phyloP scores from a whole-genome alignment of 202 grass and related monocot species.

The Musa balbisiana region DNA sequence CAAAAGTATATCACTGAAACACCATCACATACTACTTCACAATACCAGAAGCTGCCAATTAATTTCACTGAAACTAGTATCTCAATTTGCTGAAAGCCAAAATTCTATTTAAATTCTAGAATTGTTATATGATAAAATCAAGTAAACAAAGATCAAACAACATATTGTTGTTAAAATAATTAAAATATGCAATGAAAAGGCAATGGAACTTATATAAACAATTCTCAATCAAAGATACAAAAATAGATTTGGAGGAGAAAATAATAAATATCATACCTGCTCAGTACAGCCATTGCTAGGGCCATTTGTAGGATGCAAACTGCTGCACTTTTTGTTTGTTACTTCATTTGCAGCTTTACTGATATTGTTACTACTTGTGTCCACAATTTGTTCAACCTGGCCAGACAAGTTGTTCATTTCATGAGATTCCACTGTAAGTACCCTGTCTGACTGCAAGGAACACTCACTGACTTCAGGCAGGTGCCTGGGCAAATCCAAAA shows the following conservation, averaged over 20 bases:
- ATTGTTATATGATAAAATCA: too few species aligned
- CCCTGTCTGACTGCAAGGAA: constrained; percentile 23
- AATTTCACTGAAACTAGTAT: too few species aligned
- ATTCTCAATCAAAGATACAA: background rate
- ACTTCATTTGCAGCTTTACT: background rate
- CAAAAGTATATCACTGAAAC: too few species aligned
- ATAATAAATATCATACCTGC: background rate
- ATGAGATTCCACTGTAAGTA: background rate
- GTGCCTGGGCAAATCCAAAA: constrained; percentile 2
- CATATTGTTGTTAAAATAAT: too few species aligned
- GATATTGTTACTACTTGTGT: background rate
- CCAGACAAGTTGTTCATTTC: background rate
- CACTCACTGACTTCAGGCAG: constrained; percentile 10
- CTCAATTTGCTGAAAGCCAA: too few species aligned
- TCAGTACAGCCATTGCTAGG: background rate
- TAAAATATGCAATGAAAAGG: too few species aligned
- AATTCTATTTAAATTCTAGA: too few species aligned
- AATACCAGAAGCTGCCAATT: too few species aligned
- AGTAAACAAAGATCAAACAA: too few species aligned
- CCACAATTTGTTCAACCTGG: background rate
- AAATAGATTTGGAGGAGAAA: background rate
- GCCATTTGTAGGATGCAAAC: background rate
- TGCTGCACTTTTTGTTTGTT: background rate
- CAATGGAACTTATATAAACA: background rate
- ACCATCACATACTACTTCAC: too few species aligned